Evolutionary conservation across 805 yeast genomes (phyloP), one percentile per base, ranked within the genome.

Genomic region (Lipomyces spencermartinsiae): DNA sequence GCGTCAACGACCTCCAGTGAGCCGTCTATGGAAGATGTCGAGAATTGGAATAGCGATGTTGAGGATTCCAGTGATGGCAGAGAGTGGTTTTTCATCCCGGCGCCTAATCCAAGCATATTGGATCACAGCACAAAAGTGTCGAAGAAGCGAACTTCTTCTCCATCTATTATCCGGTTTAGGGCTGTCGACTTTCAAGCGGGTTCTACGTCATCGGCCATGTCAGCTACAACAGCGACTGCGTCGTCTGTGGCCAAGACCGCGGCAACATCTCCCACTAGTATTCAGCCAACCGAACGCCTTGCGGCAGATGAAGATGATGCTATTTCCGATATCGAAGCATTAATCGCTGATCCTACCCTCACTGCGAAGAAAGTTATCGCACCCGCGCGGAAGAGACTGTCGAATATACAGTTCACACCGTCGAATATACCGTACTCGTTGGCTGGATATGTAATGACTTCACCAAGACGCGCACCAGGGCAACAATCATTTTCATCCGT

Each of bases 401-500:
- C 12, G 16, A 37, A 4, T 29, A 4, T 33, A 12, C 22, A 19
- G 9, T 10, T n/a, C 34, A 37, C 22, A 12, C 16, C 53, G 16
- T 14, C 53, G 34, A 33, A 37, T 35, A 14, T 58, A 33, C 35
- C 61, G 14, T 14, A 6, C 34, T 4, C 25, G 29, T 43, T 16
- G 9, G 7, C 25, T 49, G 35, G 53, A 19, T 33, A 22, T 25
- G 4, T 58, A 16, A 43, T 43, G 49, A 25, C 22, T 9, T 16
- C 34, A 12, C 31, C 55, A n/a, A 22, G 56, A 33, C 56, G 46
- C 4, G 62, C 62, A 25, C 19, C 16, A 14, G 49, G 46, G 25
- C 37, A 59, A 19, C 56, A 59, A 25, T 59, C 62, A 4, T 59
- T 49, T 43, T 59, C 62, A 46, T 49, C 57, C 7, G 62, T 35